These are phyloP conservation scores for Tetracentron sinense DNA, from an alignment of 164 flowering plant species.

Conservation along the genomic window DNA sequence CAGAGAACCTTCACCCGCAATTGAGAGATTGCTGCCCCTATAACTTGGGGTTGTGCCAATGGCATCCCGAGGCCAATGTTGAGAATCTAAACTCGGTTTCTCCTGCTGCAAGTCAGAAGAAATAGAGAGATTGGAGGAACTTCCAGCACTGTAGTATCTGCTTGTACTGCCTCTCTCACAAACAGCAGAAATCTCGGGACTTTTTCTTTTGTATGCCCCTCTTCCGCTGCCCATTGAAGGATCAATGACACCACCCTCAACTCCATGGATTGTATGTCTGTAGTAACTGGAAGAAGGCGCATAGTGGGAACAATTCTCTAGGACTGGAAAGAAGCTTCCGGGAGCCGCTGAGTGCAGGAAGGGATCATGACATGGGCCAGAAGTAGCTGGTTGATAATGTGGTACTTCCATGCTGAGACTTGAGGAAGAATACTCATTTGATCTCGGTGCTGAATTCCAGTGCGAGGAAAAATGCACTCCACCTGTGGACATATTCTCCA, in stretches of 20 bases:
- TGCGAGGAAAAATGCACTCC: slow-evolving; percentile 30
- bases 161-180: slow-evolving; percentile 49
- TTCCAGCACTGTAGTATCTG: slow-evolving; percentile 28
- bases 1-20: slow-evolving; percentile 40
- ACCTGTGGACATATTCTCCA: slow-evolving; percentile 30
- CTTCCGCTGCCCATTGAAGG: slow-evolving; percentile 35
- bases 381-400: slow-evolving; percentile 26
- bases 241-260: slow-evolving; percentile 33
- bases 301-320: slow-evolving; percentile 26
- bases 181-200: slow-evolving; percentile 38
- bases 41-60: slow-evolving; percentile 20
- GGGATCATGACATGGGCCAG: slow-evolving; percentile 37
- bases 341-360: slow-evolving; percentile 26
- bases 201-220: slow-evolving; percentile 58
- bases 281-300: slow-evolving; percentile 41
- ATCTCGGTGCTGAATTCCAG: slow-evolving; percentile 42
- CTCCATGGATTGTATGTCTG: slow-evolving; percentile 26
- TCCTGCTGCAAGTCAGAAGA: slow-evolving; percentile 39
- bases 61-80: slow-evolving; percentile 39
- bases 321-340: slow-evolving; percentile 26
- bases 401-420: slow-evolving; percentile 29
- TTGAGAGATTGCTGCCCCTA: slow-evolving; percentile 34
- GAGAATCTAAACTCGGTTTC: slow-evolving; percentile 37
- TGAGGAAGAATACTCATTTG: slow-evolving; percentile 34
- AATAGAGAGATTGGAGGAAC: slow-evolving; percentile 32